Evolutionary conservation across 208 protist genomes (phyloP).

Genomic region (Crithidia brevicula): DNA sequence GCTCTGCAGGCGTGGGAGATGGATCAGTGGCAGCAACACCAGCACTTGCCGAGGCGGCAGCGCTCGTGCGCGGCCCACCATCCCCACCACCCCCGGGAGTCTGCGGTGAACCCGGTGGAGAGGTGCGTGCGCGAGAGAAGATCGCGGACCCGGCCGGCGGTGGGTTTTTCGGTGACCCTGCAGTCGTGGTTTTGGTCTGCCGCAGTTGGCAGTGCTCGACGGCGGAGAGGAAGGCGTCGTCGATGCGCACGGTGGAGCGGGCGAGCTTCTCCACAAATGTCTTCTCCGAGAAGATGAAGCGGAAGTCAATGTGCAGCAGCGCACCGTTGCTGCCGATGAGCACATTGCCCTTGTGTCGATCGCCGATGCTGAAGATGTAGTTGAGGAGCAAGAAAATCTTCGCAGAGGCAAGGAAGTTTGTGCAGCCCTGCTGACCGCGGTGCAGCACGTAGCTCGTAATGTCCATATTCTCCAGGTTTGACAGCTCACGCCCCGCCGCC

Average conservation of each 20-base stretch:
- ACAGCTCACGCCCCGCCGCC: conserved; percentile 52
- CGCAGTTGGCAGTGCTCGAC: conserved; percentile 37
- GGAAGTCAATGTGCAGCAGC: conserved; percentile 89
- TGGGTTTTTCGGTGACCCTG: neutral
- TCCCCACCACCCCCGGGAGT: neutral
- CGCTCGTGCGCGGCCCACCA: neutral
- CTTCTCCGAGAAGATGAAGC: conserved; percentile 64
- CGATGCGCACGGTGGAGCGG: conserved; percentile 48
- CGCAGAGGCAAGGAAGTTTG: conserved; percentile 73
- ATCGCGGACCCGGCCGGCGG: neutral
- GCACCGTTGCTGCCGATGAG: conserved; percentile 72
- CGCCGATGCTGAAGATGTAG: conserved; percentile 86
- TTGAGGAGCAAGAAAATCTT: conserved; percentile 86
- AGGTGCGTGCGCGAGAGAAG: neutral
- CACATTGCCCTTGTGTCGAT: conserved; percentile 85
- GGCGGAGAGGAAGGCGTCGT: conserved; percentile 45
- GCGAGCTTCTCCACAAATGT: conserved; percentile 62
- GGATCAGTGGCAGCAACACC: too few species aligned
- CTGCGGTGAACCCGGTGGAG: neutral
- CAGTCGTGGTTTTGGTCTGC: neutral
- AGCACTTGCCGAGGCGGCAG: neutral
- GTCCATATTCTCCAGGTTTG: conserved; percentile 38
- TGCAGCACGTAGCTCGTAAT: conserved; percentile 41
- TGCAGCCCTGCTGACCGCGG: conserved; percentile 17
- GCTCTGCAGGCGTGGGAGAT: conserved; percentile 21